These are phyloP conservation scores for Hypomontagnella submonticulosa DNA, from an alignment of 495 filamentous ascomycete species.

Conservation along the genomic window DNA sequence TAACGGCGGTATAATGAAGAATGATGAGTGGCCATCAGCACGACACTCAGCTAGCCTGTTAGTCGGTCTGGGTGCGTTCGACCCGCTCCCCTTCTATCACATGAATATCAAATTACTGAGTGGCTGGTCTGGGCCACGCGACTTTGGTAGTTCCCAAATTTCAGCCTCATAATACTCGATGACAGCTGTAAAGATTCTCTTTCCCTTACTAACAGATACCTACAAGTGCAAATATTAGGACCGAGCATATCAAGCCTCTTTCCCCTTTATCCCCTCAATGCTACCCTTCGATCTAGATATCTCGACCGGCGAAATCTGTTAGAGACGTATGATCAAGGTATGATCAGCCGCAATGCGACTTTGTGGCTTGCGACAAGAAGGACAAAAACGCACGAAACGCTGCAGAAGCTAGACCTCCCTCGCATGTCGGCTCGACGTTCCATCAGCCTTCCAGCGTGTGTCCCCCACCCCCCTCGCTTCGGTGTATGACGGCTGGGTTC, in stretches of 20 bases:
- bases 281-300: conserved; percentile 25
- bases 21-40: conserved; percentile 7
- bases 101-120: not conserved
- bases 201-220: no score
- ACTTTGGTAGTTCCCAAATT: conserved; percentile 7
- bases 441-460: conserved; percentile 29
- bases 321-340: not conserved
- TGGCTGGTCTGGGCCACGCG: conserved; percentile 11
- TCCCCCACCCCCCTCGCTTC: conserved; percentile 9
- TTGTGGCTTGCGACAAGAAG: conserved; percentile 29
- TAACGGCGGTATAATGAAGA: not conserved
- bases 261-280: not conserved
- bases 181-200: no score
- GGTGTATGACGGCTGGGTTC: conserved; percentile 13
- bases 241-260: conserved; percentile 16
- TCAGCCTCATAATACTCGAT: conserved; percentile 27
- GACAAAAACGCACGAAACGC: not conserved
- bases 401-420: not conserved
- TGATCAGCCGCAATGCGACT: conserved; percentile 41
- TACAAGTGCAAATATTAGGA: conserved; percentile 2
- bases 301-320: conserved; percentile 27
- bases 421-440: conserved; percentile 13
- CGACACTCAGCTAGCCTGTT: conserved; percentile 29
- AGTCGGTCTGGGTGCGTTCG: conserved; percentile 3
- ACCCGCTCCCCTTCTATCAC: conserved; percentile 9